Evolutionary conservation across 805 yeast species (phyloP).

Genomic region (Scheffersomyces coipomensis): DNA sequence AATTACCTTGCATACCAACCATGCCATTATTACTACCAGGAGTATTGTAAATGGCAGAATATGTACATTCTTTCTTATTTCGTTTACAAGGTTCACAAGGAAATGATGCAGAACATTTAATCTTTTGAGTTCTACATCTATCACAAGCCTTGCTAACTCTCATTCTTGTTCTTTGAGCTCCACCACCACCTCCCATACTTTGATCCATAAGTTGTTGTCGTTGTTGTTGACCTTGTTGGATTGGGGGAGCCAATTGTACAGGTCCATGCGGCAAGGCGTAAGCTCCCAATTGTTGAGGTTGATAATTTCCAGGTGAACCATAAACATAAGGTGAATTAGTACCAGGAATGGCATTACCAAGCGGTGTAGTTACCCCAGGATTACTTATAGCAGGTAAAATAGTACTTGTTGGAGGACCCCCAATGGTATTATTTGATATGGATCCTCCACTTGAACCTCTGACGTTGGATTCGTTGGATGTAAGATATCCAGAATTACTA

Average conservation of each 20-base stretch:
- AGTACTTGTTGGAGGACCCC: background rate
- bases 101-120: conserved; percentile 53
- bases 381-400: background rate
- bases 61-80: conserved; percentile 35
- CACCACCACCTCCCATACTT: no score
- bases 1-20: background rate
- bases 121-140: conserved; percentile 53
- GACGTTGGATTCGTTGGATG: background rate
- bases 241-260: background rate
- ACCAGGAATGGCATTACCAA: background rate
- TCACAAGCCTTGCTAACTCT: conserved; percentile 56
- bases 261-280: background rate
- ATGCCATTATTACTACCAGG: background rate
- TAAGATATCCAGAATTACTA: background rate
- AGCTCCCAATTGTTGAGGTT: background rate
- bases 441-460: background rate
- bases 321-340: background rate
- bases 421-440: no score
- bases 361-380: background rate
- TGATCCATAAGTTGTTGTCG: background rate
- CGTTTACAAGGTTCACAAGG: conserved; percentile 51
- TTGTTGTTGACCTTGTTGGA: background rate
- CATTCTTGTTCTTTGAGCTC: conserved; percentile 21
- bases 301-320: background rate
- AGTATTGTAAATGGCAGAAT: conserved; percentile 4